phyloP scores from a whole-genome alignment of 192 early-diverging fungal species.

The Irineochytrium annulatum region DNA sequence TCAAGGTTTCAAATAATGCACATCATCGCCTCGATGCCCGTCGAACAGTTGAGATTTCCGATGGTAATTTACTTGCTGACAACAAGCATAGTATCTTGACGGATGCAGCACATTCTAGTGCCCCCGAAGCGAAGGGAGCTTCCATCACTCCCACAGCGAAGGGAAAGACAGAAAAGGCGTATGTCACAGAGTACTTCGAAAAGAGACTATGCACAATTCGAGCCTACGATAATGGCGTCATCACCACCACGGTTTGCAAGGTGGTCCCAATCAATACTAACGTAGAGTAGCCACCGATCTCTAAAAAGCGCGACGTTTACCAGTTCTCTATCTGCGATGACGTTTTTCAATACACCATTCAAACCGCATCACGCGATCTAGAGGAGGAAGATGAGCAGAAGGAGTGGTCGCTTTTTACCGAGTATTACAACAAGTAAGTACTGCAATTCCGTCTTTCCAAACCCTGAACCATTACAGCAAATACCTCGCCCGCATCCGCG shows the following conservation, averaged over 20 bases:
- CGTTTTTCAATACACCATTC: constrained; percentile 30
- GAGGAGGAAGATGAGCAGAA: constrained; percentile 20
- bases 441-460: not conserved
- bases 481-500: not conserved
- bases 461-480: not conserved
- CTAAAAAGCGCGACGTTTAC: not conserved
- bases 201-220: constrained; percentile 39
- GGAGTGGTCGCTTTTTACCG: constrained; percentile 30
- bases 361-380: constrained; percentile 17
- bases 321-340: constrained; percentile 29
- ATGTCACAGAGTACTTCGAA: constrained; percentile 23
- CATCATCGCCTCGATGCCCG: constrained; percentile 30
- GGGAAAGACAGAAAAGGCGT: not conserved
- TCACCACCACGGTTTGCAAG: constrained; percentile 30
- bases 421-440: constrained; percentile 26
- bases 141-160: not conserved
- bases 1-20: constrained; percentile 29
- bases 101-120: not conserved
- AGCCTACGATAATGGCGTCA: constrained; percentile 32
- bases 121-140: too few species aligned
- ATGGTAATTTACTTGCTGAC: not conserved
- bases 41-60: too few species aligned
- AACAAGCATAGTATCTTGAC: not conserved
- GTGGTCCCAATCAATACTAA: constrained; percentile 1
- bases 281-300: constrained; percentile 12